Evolutionary conservation across 2,329 filamentous ascomycete genomes (phyloP), one percentile per base, ranked within the genome.

Genomic region (Colletotrichum australisinense): DNA sequence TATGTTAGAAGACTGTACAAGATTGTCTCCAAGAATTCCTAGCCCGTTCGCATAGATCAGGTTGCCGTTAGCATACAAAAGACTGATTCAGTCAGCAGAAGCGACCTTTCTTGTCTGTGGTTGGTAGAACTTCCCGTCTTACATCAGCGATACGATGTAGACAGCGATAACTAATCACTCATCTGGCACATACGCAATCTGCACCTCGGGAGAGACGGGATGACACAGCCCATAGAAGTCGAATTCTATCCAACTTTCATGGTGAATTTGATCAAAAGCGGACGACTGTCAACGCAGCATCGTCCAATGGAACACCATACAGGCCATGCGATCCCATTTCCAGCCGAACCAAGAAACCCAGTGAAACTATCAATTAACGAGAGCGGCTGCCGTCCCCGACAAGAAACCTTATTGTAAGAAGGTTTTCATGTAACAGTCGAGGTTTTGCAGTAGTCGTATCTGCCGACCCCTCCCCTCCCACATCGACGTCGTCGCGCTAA

Each of bases 401-500:
- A 26, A 16, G 26, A 60, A 73, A 70, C 38, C 28, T 71, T 52
- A 62, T 52, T 30, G 22, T 16, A 57, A 22, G 49, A 73, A 60
- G 22, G 67, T 73, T 73, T 52, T 24, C 46, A 26, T 73, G 71
- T 62, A 66, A 73, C 71, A 42, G 28, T 63, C 46, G 56, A 26
- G 60, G 71, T 73, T 73, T 73, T 70, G 60, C 35, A 58, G 71
- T 4, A 62, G 55, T 53, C 30, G 56, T 62, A 46, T 71, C 62
- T 63, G 56, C 70, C 59, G 66, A 57, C 62, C 38, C 67, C 12
- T 58, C 58, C 22, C 38, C 22, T 62, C 56, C 56, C 28, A 22
- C 57, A 5, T 16, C 24, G 49, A 42, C 49, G 55, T 58, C 28
- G 67, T 26, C 19, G 32, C 67, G 26, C 67, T 62, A 66, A 28